These are phyloP conservation scores for Wickerhamomyces bisporus DNA, from an alignment of 805 yeast genomes.

Conservation along the genomic window DNA sequence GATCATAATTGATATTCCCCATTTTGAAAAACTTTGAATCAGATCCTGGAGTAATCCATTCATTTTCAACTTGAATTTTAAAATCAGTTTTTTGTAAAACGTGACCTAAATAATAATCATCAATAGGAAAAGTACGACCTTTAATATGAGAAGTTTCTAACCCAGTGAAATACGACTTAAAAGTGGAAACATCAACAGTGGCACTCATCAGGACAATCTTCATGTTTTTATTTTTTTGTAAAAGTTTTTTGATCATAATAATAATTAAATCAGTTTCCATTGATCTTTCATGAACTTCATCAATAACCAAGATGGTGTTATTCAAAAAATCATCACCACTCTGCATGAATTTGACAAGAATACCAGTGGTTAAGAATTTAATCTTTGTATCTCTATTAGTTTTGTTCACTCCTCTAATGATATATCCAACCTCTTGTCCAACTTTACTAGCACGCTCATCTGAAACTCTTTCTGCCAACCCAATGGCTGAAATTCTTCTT, in stretches of 20 bases:
- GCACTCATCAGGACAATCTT: conserved; percentile 89
- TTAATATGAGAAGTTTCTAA: conserved; percentile 74
- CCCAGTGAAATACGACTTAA: conserved; percentile 56
- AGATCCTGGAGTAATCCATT: conserved; percentile 48
- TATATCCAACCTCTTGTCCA: conserved; percentile 82
- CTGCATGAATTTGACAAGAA: conserved; percentile 80
- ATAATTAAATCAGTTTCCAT: conserved; percentile 83
- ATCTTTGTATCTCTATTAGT: conserved; percentile 57
- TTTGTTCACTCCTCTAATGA: conserved; percentile 85
- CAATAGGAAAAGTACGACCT: conserved; percentile 91
- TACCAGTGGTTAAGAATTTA: conserved; percentile 92
- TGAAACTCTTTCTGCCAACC: conserved; percentile 87
- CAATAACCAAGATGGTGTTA: conserved; percentile 67
- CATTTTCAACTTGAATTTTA: conserved; percentile 39
- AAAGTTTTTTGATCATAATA: conserved; percentile 63
- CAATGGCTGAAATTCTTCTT: conserved; percentile 91
- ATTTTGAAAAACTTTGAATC: conserved; percentile 59
- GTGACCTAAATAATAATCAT: conserved; percentile 68
- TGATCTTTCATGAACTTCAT: conserved; percentile 96
- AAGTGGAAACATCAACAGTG: conserved; percentile 70
- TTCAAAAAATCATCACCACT: conserved; percentile 38
- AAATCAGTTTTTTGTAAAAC: conserved; percentile 56
- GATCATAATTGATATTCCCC: conserved; percentile 71
- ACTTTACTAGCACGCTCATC: conserved; percentile 59
- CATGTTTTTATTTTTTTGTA: conserved; percentile 41